A percentile compares a stretch with the other conserved stretches of the same genome.
Evolutionary conservation across 768 basidiomycete species (phyloP).

Genomic region (Termitomyces sp.): DNA sequence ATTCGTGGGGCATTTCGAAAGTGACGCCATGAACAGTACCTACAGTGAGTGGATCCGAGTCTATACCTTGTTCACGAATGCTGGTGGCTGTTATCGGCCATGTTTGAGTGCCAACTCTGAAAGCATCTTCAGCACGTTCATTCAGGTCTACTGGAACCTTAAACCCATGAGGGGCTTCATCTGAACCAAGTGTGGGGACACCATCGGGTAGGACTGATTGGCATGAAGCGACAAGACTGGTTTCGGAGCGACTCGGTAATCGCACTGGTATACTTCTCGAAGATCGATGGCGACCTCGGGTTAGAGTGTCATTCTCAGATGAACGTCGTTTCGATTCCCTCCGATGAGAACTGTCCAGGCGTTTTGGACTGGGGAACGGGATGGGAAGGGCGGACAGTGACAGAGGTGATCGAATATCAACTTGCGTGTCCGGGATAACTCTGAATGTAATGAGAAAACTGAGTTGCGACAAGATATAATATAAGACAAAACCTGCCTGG

Average conservation of each 20-base stretch:
- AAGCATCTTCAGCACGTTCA: neutral
- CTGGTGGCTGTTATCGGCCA: neutral
- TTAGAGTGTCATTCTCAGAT: neutral
- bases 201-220: conserved; percentile 38
- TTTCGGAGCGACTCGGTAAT: conserved; percentile 2
- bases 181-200: conserved; percentile 37
- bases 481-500: neutral
- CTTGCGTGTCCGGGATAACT: neutral
- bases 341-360: neutral
- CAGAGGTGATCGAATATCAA: neutral
- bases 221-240: conserved; percentile 9
- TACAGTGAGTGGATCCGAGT: too few species aligned
- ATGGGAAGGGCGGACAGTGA: neutral
- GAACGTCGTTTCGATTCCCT: neutral
- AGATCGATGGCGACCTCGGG: neutral
- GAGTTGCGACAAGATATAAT: neutral
- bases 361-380: neutral
- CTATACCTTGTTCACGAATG: too few species aligned
- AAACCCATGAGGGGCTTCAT: conserved; percentile 46
- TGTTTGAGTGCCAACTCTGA: neutral
- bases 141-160: conserved; percentile 6
- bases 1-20: neutral
- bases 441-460: neutral
- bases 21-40: neutral
- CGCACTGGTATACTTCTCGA: neutral